phyloP scores from a whole-genome alignment of 1,284 basidiomycete species.

The Cystobasidium slooffiae region DNA sequence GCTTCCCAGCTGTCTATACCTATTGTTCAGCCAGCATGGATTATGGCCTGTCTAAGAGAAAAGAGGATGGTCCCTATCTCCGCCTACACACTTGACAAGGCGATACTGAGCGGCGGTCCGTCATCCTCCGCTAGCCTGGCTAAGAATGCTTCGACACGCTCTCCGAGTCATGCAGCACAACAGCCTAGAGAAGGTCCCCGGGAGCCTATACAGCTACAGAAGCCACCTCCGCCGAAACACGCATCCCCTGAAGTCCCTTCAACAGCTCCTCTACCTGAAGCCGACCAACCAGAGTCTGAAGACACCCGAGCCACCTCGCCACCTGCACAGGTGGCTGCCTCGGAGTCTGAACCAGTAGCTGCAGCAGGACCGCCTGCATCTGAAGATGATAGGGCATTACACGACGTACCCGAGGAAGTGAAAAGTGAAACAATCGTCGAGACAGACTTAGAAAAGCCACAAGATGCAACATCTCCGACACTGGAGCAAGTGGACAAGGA shows the following conservation, averaged over 20 bases:
- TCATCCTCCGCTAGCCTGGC: slow-evolving; percentile 25
- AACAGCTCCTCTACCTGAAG: not conserved
- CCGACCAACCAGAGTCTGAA: too few species aligned
- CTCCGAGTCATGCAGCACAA: not conserved
- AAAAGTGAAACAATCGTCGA: not conserved
- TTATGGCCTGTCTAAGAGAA: slow-evolving; percentile 53
- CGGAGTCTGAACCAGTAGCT: not conserved
- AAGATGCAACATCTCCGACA: not conserved
- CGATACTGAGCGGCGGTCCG: slow-evolving; percentile 26
- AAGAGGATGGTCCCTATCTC: slow-evolving; percentile 55
- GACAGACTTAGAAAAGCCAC: too few species aligned
- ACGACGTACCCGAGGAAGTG: not conserved
- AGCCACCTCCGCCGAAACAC: slow-evolving; percentile 34
- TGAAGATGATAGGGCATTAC: not conserved
- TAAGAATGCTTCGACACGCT: slow-evolving; percentile 13
- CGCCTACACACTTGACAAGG: slow-evolving; percentile 46
- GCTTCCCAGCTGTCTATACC: slow-evolving; percentile 78
- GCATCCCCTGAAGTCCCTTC: slow-evolving; percentile 2
- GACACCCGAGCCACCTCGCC: not conserved
- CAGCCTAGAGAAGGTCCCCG: slow-evolving; percentile 3
- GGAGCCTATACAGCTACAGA: slow-evolving; percentile 34
- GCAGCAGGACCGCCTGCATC: too few species aligned
- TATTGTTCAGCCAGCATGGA: slow-evolving; percentile 55
- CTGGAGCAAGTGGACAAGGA: not conserved
- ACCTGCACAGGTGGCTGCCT: not conserved